Conservation (phyloP, 495 filamentous ascomycete species). For the Lasiosphaeriaceae sp. region DNA sequence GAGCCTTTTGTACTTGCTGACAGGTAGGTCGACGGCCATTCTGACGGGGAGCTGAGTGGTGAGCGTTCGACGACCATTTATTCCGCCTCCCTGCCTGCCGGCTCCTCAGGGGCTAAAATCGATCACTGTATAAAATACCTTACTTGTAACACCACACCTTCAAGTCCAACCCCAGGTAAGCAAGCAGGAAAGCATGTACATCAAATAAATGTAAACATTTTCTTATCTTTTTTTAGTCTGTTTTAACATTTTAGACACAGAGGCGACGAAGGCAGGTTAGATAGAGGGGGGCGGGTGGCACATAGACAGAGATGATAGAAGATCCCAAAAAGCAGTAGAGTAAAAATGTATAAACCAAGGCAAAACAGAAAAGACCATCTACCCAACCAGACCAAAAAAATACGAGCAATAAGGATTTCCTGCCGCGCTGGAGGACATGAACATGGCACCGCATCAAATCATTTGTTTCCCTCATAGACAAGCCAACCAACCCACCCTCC, state of each 20-base stretch:
- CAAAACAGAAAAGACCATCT: background rate
- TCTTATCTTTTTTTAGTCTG: slow-evolving; percentile 8
- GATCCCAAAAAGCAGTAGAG: background rate
- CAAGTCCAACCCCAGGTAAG: no score
- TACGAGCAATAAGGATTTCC: background rate
- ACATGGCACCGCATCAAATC: no score
- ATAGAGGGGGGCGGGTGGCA: background rate
- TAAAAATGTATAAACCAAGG: background rate
- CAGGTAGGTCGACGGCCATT: background rate
- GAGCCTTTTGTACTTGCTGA: no score
- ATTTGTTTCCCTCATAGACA: no score
- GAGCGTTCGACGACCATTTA: no score
- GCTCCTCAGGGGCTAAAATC: no score
- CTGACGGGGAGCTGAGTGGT: no score
- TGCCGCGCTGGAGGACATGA: no score
- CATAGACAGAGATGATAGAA: background rate
- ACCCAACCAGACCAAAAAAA: background rate
- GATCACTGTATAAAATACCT: no score
- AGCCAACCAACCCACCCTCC: no score
- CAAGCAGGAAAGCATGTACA: background rate
- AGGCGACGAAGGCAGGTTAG: background rate
- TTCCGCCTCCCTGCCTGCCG: no score
- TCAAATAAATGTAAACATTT: background rate
- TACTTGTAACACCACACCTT: no score
- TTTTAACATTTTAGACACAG: background rate